Percentiles rank a stretch among this genome's conserved stretches.
Conservation (phyloP, 805 yeast genomes). For the Yamadazyma olivae region DNA sequence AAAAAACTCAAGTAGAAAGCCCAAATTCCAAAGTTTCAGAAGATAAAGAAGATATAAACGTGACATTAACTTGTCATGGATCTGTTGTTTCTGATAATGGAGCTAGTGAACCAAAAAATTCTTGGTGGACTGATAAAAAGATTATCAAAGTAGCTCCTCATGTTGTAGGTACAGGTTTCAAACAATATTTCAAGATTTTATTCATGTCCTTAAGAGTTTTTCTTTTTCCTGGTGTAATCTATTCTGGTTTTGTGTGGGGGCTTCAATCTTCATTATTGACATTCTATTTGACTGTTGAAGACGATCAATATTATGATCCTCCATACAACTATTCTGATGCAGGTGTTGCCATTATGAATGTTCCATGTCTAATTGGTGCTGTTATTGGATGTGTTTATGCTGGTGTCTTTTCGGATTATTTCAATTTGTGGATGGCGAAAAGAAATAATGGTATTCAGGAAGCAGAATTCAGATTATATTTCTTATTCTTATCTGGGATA, state of each 20-base stretch:
- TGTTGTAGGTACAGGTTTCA: slow-evolving; percentile 35
- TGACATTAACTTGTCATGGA: slow-evolving; percentile 25
- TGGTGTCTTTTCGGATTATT: slow-evolving; percentile 32
- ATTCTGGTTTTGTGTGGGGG: slow-evolving; percentile 39
- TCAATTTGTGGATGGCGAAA: slow-evolving; percentile 35
- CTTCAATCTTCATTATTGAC: slow-evolving; percentile 38
- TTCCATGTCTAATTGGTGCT: slow-evolving; percentile 39
- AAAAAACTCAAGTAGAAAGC: not conserved
- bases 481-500: slow-evolving; percentile 30
- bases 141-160: slow-evolving; percentile 34
- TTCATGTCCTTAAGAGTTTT: slow-evolving; percentile 29
- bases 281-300: slow-evolving; percentile 38
- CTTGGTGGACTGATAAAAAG: slow-evolving; percentile 29
- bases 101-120: slow-evolving; percentile 20
- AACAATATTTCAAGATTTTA: slow-evolving; percentile 39
- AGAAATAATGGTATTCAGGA: slow-evolving; percentile 34
- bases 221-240: slow-evolving; percentile 33
- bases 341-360: slow-evolving; percentile 38
- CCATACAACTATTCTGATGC: slow-evolving; percentile 33
- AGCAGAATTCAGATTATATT: slow-evolving; percentile 35
- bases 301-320: slow-evolving; percentile 31
- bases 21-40: slow-evolving; percentile 6
- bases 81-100: slow-evolving; percentile 40
- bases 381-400: slow-evolving; percentile 36
- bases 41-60: slow-evolving; percentile 2